These are phyloP conservation scores for Pseudocercospora pini-densiflorae DNA, from an alignment of 2,329 filamentous ascomycete species.

Conservation along the genomic window DNA sequence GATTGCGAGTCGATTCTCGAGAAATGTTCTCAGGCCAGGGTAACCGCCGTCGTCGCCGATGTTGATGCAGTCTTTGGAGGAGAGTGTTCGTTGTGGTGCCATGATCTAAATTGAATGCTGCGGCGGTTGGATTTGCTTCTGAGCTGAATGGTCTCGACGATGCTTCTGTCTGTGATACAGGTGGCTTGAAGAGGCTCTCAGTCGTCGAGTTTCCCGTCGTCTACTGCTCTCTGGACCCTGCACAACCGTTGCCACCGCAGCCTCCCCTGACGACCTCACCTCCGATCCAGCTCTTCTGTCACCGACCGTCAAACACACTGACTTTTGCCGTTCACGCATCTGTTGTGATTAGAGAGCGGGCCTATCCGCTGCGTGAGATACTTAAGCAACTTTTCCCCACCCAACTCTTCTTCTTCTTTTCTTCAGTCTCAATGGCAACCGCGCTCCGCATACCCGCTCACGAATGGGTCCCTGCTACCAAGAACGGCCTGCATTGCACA, in stretches of 20 bases:
- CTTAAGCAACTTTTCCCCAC: background rate
- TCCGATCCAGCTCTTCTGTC: too few species aligned
- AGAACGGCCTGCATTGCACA: background rate
- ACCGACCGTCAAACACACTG: too few species aligned
- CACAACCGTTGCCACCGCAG: background rate
- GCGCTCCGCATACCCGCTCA: background rate
- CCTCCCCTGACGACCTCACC: background rate
- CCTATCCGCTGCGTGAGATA: background rate
- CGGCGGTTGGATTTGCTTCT: too few species aligned
- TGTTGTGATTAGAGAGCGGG: background rate
- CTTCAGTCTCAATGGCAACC: background rate
- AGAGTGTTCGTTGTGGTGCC: background rate
- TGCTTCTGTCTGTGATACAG: too few species aligned
- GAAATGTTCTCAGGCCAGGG: background rate
- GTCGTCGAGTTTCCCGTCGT: too few species aligned
- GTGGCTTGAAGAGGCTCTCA: too few species aligned
- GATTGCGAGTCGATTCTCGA: background rate
- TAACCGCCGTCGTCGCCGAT: background rate
- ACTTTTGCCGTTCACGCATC: background rate
- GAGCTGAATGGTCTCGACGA: too few species aligned
- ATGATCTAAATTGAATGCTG: background rate
- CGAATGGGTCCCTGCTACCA: background rate
- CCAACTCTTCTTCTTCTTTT: background rate
- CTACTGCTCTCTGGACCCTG: background rate
- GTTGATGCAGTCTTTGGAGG: background rate